phyloP scores from a whole-genome alignment of 805 yeast species.

The Trichomonascus vanleenenianus region DNA sequence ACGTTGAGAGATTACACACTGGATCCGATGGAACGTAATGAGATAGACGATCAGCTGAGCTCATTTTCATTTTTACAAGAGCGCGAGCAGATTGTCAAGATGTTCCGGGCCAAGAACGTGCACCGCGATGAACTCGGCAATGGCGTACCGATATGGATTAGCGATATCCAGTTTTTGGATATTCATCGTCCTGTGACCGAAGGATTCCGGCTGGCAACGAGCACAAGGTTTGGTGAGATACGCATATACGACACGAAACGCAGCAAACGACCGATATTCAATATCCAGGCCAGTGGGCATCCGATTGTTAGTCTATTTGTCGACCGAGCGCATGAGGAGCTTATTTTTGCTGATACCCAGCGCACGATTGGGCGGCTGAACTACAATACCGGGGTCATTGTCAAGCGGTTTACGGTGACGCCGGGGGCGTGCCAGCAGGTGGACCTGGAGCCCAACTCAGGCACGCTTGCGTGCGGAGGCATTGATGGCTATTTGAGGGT shows the following conservation, averaged over 20 bases:
- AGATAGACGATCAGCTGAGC: too few species aligned
- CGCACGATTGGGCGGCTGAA: constrained; percentile 8
- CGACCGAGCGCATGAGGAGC: background rate
- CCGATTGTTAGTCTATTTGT: constrained; percentile 13
- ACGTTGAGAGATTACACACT: too few species aligned
- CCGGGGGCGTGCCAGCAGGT: constrained; percentile 2
- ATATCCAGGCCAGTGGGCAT: constrained; percentile 11
- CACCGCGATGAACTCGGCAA: constrained; percentile 64
- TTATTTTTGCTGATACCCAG: constrained; percentile 13
- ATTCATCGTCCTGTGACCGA: constrained; percentile 29
- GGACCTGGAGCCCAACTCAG: background rate
- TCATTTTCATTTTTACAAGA: too few species aligned
- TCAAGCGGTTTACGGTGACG: background rate
- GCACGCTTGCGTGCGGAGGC: constrained; percentile 9
- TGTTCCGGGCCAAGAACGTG: constrained; percentile 70
- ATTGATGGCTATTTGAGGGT: constrained; percentile 9
- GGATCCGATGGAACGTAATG: too few species aligned
- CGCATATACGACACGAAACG: constrained; percentile 54
- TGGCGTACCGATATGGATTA: constrained; percentile 73
- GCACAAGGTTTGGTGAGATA: constrained; percentile 62
- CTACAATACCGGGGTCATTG: background rate
- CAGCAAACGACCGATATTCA: constrained; percentile 13
- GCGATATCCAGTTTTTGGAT: constrained; percentile 42
- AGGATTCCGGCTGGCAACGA: constrained; percentile 48
- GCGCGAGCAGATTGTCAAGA: background rate